phyloP scores from a whole-genome alignment of 805 yeast genomes.

The Pichia membranifaciens region DNA sequence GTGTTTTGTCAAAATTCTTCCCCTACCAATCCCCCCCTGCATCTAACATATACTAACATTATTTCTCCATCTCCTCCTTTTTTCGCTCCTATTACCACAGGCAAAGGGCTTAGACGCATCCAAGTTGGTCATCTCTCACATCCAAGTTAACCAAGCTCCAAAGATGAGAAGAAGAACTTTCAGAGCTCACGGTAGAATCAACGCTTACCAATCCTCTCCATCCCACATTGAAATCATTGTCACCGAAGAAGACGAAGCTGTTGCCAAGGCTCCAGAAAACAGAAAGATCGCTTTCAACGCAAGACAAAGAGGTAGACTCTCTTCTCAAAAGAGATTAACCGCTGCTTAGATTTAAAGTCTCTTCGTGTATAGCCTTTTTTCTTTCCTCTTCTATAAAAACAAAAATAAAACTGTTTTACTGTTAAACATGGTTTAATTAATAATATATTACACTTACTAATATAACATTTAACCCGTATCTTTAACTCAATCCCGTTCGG shows the following conservation, averaged over 20 bases:
- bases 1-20: too few relatives aligned
- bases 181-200: constrained; percentile 99
- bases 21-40: too few relatives aligned
- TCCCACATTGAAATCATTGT: constrained; percentile 97
- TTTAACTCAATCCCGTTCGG: too few relatives aligned
- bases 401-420: constrained; percentile 8
- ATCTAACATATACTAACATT: constrained; percentile 16
- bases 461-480: background rate
- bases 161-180: constrained; percentile 99
- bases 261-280: constrained; percentile 71
- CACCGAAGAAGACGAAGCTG: constrained; percentile 91
- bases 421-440: constrained; percentile 6
- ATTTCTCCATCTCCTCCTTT: background rate
- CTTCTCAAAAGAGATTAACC: constrained; percentile 81
- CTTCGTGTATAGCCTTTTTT: background rate
- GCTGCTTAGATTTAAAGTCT: constrained; percentile 37
- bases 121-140: constrained; percentile 92
- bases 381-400: constrained; percentile 12
- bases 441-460: constrained; percentile 1
- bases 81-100: constrained; percentile 24
- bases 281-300: constrained; percentile 65
- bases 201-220: constrained; percentile 98
- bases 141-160: constrained; percentile 99
- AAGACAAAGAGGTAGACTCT: constrained; percentile 90
- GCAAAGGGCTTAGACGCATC: constrained; percentile 97